These are phyloP conservation scores for Tephrocybe sp. DNA, from an alignment of 768 basidiomycete species.

Conservation along the genomic window DNA sequence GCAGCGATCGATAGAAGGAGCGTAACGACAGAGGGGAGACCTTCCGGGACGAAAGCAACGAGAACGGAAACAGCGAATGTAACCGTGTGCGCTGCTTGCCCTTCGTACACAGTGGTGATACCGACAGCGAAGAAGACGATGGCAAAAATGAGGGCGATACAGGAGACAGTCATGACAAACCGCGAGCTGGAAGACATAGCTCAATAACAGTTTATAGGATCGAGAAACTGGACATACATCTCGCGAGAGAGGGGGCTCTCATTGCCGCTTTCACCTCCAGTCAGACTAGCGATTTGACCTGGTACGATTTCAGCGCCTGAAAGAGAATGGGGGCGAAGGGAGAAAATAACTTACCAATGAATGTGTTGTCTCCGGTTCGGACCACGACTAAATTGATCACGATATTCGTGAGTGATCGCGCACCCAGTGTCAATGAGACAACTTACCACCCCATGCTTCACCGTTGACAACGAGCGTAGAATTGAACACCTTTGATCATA, in stretches of 20 bases:
- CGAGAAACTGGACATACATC: slow-evolving; percentile 41
- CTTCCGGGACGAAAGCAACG: slow-evolving; percentile 61
- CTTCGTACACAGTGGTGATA: slow-evolving; percentile 63
- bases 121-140: slow-evolving; percentile 65
- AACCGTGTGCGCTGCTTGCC: slow-evolving; percentile 56
- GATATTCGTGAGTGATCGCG: neutral
- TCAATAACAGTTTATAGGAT: slow-evolving; percentile 46
- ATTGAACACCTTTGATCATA: slow-evolving; percentile 53
- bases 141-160: slow-evolving; percentile 59
- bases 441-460: slow-evolving; percentile 67
- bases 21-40: slow-evolving; percentile 66
- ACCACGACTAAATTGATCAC: slow-evolving; percentile 46
- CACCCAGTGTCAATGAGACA: neutral
- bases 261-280: slow-evolving; percentile 62
- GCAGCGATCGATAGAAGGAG: too few species aligned
- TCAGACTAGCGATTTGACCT: slow-evolving; percentile 69
- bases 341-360: slow-evolving; percentile 54
- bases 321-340: neutral
- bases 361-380: slow-evolving; percentile 62
- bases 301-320: neutral
- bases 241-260: slow-evolving; percentile 64
- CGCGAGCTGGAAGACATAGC: slow-evolving; percentile 35
- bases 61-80: slow-evolving; percentile 61
- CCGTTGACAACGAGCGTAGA: slow-evolving; percentile 68
- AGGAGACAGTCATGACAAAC: slow-evolving; percentile 62